Percentiles rank a stretch among this genome's conserved stretches.
Conservation (phyloP, 1,284 basidiomycete species). For the Ustilago shanxiensis region DNA sequence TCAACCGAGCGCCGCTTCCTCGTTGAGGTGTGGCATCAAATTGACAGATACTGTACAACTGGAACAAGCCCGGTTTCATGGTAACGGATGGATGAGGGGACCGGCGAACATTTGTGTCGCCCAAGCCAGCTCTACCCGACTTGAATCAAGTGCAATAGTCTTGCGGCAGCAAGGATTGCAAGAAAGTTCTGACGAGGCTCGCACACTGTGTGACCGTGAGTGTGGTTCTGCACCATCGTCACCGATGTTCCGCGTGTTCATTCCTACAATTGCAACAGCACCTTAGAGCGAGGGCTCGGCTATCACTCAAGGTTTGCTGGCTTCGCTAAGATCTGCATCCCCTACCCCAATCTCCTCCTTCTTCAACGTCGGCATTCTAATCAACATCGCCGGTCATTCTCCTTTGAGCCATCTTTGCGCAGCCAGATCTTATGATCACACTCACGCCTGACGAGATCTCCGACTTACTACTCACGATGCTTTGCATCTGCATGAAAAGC, state of each 20-base stretch:
- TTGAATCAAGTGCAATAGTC: too few relatives aligned
- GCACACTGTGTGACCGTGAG: neutral
- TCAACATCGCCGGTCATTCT: constrained; percentile 7
- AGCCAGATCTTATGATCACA: neutral
- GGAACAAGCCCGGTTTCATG: neutral
- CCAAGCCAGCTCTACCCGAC: neutral
- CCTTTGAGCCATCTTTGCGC: neutral
- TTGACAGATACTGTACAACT: neutral
- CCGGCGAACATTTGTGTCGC: neutral
- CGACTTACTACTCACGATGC: neutral
- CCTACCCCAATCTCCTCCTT: too few relatives aligned
- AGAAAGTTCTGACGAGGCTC: constrained; percentile 7
- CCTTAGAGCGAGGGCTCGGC: constrained; percentile 3
- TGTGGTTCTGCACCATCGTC: neutral
- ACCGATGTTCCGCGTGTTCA: neutral
- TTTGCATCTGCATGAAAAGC: neutral
- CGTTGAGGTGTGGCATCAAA: neutral
- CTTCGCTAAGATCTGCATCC: constrained; percentile 14
- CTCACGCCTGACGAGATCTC: neutral
- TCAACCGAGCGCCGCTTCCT: neutral
- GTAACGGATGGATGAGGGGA: neutral
- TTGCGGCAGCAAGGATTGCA: neutral
- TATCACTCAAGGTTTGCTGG: constrained; percentile 1
- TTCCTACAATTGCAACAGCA: neutral
- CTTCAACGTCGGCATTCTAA: constrained; percentile 11